A percentile compares a stretch with the other conserved stretches of the same genome.
Evolutionary conservation across 495 filamentous ascomycete genomes (phyloP).

Genomic region (Tuber umbilicatum): DNA sequence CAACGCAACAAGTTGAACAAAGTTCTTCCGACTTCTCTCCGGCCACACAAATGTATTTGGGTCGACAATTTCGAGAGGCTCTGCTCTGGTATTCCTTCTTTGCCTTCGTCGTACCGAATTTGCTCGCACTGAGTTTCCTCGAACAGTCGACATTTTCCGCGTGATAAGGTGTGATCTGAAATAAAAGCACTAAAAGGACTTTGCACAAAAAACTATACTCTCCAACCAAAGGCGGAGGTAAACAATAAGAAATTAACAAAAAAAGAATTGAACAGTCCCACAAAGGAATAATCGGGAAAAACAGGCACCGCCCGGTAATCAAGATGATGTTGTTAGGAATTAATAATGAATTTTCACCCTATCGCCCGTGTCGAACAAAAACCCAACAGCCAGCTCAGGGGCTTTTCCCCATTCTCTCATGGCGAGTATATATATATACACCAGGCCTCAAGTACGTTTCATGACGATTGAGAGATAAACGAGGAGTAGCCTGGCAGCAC

Average conservation of each 20-base stretch:
- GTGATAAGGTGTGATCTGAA: slow-evolving; percentile 2
- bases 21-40: slow-evolving; percentile 26
- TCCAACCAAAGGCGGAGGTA: not conserved
- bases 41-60: slow-evolving; percentile 40
- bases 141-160: not conserved
- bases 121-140: not conserved
- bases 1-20: slow-evolving; percentile 38
- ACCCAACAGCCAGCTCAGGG: not conserved
- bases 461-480: not conserved
- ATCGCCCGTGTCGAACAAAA: not conserved
- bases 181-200: not conserved
- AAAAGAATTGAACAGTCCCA: not conserved
- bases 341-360: slow-evolving; percentile 1
- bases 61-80: slow-evolving; percentile 18
- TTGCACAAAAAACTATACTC: slow-evolving; percentile 1
- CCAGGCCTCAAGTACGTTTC: not conserved
- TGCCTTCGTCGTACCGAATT: slow-evolving; percentile 20
- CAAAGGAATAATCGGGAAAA: not conserved
- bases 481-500: not conserved
- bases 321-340: not conserved
- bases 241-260: not conserved
- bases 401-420: not conserved
- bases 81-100: slow-evolving; percentile 26
- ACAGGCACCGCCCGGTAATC: slow-evolving; percentile 2
- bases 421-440: slow-evolving; percentile 2